These are phyloP conservation scores for Trypanosoma platydactyli DNA, from an alignment of 208 protist species.

Conservation along the genomic window DNA sequence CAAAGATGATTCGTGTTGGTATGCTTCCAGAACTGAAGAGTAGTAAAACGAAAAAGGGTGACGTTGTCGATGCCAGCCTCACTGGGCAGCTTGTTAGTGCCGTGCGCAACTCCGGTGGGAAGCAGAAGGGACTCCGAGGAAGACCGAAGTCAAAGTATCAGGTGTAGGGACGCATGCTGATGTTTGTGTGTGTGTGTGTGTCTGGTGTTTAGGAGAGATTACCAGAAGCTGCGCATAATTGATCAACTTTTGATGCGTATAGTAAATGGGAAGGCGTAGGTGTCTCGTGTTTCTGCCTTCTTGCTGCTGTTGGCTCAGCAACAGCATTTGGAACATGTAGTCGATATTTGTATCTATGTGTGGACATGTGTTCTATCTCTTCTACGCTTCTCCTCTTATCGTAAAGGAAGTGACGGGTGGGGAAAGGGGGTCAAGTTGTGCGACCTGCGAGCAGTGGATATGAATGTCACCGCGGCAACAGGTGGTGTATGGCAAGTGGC, in stretches of 20 bases:
- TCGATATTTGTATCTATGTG: not conserved
- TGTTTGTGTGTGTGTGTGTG: constrained; percentile 19
- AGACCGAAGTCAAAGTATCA: constrained; percentile 91
- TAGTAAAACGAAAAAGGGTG: constrained; percentile 85
- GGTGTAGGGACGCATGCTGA: constrained; percentile 44
- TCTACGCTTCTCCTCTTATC: not conserved
- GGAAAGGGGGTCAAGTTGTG: not conserved
- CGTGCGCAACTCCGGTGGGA: constrained; percentile 43
- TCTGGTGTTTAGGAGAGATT: not conserved
- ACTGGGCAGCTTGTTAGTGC: constrained; percentile 70
- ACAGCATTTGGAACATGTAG: too few relatives aligned
- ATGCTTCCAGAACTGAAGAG: constrained; percentile 92
- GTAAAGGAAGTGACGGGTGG: not conserved
- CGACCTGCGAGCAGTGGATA: not conserved
- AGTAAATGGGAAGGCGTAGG: too few relatives aligned
- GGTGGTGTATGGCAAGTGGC: constrained; percentile 18
- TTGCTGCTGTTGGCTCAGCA: too few relatives aligned
- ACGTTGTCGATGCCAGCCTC: constrained; percentile 64
- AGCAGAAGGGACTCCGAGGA: constrained; percentile 61
- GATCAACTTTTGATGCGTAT: too few relatives aligned
- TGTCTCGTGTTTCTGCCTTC: too few relatives aligned
- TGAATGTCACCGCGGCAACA: not conserved
- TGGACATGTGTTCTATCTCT: not conserved
- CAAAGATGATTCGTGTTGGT: constrained; percentile 91
- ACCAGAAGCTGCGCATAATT: too few relatives aligned